phyloP scores from a whole-genome alignment of 768 basidiomycete species.

The Suillus spraguei region DNA sequence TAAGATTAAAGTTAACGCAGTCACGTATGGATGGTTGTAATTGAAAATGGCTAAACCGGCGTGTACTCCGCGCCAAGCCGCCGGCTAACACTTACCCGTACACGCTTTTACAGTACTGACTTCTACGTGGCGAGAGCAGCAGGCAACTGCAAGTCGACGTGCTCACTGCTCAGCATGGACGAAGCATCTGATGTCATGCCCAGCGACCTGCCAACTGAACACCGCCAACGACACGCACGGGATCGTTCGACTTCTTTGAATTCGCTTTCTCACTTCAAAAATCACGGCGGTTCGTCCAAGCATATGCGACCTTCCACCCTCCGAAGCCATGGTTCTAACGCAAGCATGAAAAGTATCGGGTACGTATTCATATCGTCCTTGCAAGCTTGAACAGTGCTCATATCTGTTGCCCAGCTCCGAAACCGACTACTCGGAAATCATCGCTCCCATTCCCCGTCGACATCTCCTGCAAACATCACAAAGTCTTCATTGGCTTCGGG shows the following conservation, averaged over 20 bases:
- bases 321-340: conserved; percentile 20
- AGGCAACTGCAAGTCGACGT: background rate
- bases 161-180: conserved; percentile 7
- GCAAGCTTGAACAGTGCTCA: background rate
- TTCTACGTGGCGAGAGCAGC: conserved; percentile 2
- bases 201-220: background rate
- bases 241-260: conserved; percentile 21
- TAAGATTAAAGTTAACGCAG: too few species aligned
- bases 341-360: conserved; percentile 20
- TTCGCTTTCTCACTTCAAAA: conserved; percentile 14
- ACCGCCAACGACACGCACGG: conserved; percentile 10
- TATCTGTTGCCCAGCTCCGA: conserved; percentile 18
- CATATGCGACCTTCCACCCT: conserved; percentile 14
- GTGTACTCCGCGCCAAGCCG: background rate
- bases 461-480: conserved; percentile 63
- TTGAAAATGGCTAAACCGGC: background rate
- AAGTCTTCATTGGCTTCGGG: conserved; percentile 61
- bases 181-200: conserved; percentile 1
- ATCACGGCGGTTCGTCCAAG: conserved; percentile 1
- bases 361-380: conserved; percentile 18
- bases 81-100: background rate
- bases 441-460: conserved; percentile 67
- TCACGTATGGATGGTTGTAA: too few species aligned
- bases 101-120: background rate
- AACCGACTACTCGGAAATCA: conserved; percentile 46